These are phyloP conservation scores for Porphyrellus cyaneotinctus DNA, from an alignment of 768 basidiomycete genomes.

Conservation along the genomic window DNA sequence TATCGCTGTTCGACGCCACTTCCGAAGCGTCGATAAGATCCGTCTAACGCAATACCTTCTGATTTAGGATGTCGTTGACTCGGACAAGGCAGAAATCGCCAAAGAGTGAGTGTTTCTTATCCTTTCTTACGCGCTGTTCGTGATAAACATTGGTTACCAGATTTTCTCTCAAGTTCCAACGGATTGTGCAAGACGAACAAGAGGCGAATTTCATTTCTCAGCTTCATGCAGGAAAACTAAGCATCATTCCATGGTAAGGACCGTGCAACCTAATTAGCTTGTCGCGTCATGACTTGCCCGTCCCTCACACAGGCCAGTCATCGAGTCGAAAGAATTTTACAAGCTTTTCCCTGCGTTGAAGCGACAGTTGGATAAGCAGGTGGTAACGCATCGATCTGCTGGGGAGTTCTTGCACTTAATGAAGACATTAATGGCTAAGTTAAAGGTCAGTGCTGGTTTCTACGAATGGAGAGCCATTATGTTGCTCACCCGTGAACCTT, in stretches of 20 bases:
- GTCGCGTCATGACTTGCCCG: not conserved
- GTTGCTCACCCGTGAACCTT: not conserved
- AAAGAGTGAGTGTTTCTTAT: constrained; percentile 41
- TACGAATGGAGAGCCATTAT: not conserved
- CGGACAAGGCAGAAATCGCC: constrained; percentile 55
- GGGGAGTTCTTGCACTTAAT: constrained; percentile 53
- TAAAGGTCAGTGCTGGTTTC: constrained; percentile 41
- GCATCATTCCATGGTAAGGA: constrained; percentile 54
- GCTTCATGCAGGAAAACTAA: constrained; percentile 51
- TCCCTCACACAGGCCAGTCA: constrained; percentile 42
- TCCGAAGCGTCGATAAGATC: not conserved
- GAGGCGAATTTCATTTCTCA: constrained; percentile 59
- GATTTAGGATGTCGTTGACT: constrained; percentile 58
- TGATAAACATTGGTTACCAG: constrained; percentile 23
- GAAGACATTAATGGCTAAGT: constrained; percentile 66
- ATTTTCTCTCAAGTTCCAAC: constrained; percentile 53
- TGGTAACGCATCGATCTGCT: constrained; percentile 45
- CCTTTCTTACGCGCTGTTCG: not conserved
- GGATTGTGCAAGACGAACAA: constrained; percentile 61
- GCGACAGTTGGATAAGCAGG: constrained; percentile 44
- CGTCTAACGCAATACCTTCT: not conserved
- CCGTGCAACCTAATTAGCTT: not conserved
- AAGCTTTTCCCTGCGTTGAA: constrained; percentile 48
- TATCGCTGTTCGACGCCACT: not conserved
- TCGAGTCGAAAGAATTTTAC: constrained; percentile 60